phyloP scores from a whole-genome alignment of 345 rosid genomes.

The Schrenkiella parvula region DNA sequence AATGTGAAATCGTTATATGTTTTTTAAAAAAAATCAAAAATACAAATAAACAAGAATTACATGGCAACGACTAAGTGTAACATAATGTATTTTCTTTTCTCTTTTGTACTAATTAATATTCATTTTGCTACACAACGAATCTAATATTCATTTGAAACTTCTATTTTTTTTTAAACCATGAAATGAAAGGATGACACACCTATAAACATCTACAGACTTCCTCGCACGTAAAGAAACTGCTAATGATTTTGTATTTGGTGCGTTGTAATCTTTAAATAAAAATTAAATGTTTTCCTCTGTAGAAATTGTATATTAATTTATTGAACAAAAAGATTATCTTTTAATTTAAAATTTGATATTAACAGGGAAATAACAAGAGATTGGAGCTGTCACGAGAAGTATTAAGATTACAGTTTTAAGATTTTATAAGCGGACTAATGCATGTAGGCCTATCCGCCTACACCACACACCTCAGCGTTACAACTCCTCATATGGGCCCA shows the following conservation, averaged over 20 bases:
- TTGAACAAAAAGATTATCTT: no score
- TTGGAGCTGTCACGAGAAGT: constrained; percentile 19
- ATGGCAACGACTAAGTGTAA: constrained; percentile 22
- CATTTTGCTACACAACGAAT: background rate
- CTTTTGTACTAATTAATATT: background rate
- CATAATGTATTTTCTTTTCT: background rate
- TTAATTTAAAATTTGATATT: background rate
- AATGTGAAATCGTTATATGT: background rate
- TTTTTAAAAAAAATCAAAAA: background rate
- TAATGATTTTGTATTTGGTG: constrained; percentile 20
- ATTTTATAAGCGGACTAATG: background rate
- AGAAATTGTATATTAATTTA: background rate
- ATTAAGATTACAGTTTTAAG: background rate
- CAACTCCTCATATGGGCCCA: constrained; percentile 13
- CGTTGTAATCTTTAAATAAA: background rate
- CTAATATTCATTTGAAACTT: background rate
- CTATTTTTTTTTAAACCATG: no score
- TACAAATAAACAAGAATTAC: constrained; percentile 1
- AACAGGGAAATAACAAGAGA: constrained; percentile 4
- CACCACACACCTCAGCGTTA: constrained; percentile 10
- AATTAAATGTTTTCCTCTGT: background rate
- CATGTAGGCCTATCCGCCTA: constrained; percentile 21
- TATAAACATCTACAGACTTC: constrained; percentile 21
- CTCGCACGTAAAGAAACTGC: constrained; percentile 26
- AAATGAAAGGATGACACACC: constrained; percentile 18